These are phyloP conservation scores for Magnaporthiopsis poae DNA, from an alignment of 2,329 filamentous ascomycete genomes.

Conservation along the genomic window DNA sequence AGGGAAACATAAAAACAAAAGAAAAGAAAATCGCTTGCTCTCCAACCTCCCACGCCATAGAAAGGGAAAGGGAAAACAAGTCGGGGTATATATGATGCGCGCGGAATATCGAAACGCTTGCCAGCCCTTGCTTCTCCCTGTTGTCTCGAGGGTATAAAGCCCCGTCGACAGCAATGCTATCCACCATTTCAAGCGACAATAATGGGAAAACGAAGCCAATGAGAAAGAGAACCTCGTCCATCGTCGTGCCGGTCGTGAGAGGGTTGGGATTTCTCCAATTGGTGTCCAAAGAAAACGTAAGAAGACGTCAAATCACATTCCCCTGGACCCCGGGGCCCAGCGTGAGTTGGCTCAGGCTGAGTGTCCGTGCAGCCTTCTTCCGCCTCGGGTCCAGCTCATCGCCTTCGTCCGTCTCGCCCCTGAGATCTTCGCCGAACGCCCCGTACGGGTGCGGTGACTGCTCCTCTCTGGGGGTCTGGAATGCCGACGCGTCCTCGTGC, in stretches of 20 bases:
- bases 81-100: neutral
- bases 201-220: neutral
- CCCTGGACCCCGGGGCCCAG: slow-evolving; percentile 14
- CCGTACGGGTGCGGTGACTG: slow-evolving; percentile 25
- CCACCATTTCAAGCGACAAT: neutral
- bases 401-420: slow-evolving; percentile 25
- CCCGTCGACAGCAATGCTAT: neutral
- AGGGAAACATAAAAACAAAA: neutral
- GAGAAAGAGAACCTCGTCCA: slow-evolving; percentile 2
- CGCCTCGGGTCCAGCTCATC: slow-evolving; percentile 22
- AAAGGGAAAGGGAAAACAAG: neutral
- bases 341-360: slow-evolving; percentile 55
- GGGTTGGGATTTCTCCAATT: neutral
- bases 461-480: slow-evolving; percentile 43
- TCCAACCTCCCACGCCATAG: neutral
- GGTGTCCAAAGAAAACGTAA: slow-evolving; percentile 2
- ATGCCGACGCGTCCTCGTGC: slow-evolving; percentile 31
- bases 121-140: neutral
- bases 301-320: neutral
- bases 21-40: neutral
- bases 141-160: slow-evolving; percentile 6
- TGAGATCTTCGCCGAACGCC: slow-evolving; percentile 33
- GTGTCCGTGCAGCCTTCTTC: slow-evolving; percentile 50
- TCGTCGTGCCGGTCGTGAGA: neutral
- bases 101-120: neutral